These are phyloP conservation scores for Gentiana straminea DNA, from an alignment of 257 asterid genomes.

Conservation along the genomic window DNA sequence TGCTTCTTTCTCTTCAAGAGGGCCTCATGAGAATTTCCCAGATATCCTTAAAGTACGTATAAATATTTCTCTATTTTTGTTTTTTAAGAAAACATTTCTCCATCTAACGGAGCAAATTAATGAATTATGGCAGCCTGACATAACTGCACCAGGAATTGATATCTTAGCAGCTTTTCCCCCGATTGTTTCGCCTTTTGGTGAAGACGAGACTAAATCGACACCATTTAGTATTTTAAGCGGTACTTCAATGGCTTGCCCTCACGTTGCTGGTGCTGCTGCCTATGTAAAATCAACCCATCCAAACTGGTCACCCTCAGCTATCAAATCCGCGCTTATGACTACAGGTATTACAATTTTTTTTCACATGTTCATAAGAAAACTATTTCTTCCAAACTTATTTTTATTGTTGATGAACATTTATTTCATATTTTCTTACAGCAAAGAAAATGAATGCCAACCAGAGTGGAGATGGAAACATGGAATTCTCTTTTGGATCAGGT, in stretches of 20 bases:
- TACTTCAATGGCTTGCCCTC: constrained; percentile 24
- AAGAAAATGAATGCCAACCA: constrained; percentile 3
- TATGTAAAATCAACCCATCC: constrained; percentile 20
- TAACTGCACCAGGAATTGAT: constrained; percentile 20
- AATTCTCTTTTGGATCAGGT: constrained; percentile 18
- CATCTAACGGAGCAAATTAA: not conserved
- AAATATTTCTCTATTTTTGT: not conserved
- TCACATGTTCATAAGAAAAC: not conserved
- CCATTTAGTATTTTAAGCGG: constrained; percentile 9
- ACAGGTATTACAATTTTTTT: constrained; percentile 5
- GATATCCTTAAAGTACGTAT: constrained; percentile 13
- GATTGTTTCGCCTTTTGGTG: not conserved
- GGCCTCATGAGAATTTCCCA: constrained; percentile 5
- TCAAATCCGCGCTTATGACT: constrained; percentile 23
- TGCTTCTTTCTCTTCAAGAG: constrained; percentile 17
- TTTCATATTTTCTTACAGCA: constrained; percentile 1
- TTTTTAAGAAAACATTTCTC: not conserved
- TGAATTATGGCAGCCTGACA: constrained; percentile 14
- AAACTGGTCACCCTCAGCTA: constrained; percentile 19
- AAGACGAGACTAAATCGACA: constrained; percentile 4
- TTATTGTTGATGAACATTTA: too few species aligned
- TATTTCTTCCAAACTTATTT: too few species aligned
- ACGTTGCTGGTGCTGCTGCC: constrained; percentile 17
- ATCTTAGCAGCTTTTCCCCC: constrained; percentile 18
- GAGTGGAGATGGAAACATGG: not conserved